A percentile compares a stretch with the other conserved stretches of the same genome.
These are phyloP conservation scores for Phaeosphaeriaceae sp. DNA, from an alignment of 2,329 filamentous ascomycete species.

Conservation along the genomic window DNA sequence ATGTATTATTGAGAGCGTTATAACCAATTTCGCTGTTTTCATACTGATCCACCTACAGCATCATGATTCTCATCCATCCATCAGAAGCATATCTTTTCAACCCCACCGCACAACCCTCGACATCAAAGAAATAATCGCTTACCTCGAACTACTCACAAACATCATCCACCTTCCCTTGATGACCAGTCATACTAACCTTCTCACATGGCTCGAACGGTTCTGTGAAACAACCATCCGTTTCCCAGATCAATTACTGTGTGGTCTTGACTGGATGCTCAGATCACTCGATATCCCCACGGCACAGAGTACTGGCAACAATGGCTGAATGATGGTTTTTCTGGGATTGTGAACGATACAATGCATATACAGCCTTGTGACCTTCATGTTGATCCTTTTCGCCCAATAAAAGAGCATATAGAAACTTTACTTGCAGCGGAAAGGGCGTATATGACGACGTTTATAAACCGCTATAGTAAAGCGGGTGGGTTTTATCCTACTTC, in stretches of 20 bases:
- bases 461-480: constrained; percentile 10
- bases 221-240: neutral
- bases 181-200: neutral
- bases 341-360: too few relatives aligned
- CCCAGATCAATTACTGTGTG: neutral
- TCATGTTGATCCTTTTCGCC: neutral
- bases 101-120: constrained; percentile 5
- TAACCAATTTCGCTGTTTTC: too few relatives aligned
- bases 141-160: constrained; percentile 6
- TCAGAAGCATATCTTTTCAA: constrained; percentile 2
- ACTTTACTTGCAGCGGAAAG: neutral
- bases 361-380: neutral
- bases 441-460: constrained; percentile 10
- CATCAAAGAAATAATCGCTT: constrained; percentile 1
- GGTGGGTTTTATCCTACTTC: constrained; percentile 8
- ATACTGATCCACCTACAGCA: too few relatives aligned
- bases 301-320: too few relatives aligned
- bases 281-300: too few relatives aligned
- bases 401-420: neutral
- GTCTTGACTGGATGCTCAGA: too few relatives aligned
- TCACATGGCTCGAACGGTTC: neutral
- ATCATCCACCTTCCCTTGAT: neutral
- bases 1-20: too few relatives aligned
- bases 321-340: too few relatives aligned
- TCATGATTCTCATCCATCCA: neutral